Percentiles rank a stretch among this genome's conserved stretches.
Conservation (phyloP, 495 filamentous ascomycete genomes). For the Neurospora sp. region DNA sequence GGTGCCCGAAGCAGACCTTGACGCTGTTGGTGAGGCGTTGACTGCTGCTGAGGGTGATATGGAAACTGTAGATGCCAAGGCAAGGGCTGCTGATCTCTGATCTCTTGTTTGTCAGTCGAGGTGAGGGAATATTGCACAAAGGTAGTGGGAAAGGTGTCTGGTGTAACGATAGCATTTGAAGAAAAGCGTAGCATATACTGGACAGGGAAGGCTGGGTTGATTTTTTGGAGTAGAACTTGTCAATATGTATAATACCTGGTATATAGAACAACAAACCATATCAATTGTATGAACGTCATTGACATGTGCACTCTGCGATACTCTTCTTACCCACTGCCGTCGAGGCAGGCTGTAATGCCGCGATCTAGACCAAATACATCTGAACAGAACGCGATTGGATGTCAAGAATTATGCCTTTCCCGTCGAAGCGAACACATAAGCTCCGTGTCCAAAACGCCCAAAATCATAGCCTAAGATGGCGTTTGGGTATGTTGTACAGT, state of each 20-base stretch:
- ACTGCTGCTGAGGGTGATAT: slow-evolving; percentile 22
- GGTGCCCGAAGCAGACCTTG: background rate
- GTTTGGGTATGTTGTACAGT: background rate
- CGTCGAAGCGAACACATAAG: background rate
- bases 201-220: background rate
- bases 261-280: no score
- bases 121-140: background rate
- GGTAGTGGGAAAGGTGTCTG: background rate
- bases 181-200: background rate
- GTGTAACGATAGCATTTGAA: background rate
- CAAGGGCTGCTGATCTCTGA: slow-evolving; percentile 23
- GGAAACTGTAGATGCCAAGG: slow-evolving; percentile 29
- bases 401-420: background rate
- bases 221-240: background rate
- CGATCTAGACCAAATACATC: no score
- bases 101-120: background rate
- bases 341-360: no score
- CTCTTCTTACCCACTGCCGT: no score
- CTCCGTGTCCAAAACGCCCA: background rate
- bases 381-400: no score
- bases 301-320: no score
- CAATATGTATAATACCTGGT: background rate
- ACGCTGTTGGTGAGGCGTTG: slow-evolving; percentile 14
- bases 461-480: background rate
- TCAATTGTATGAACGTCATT: background rate